Evolutionary conservation across 768 basidiomycete genomes (phyloP).

Genomic region (Mycena latifolia): DNA sequence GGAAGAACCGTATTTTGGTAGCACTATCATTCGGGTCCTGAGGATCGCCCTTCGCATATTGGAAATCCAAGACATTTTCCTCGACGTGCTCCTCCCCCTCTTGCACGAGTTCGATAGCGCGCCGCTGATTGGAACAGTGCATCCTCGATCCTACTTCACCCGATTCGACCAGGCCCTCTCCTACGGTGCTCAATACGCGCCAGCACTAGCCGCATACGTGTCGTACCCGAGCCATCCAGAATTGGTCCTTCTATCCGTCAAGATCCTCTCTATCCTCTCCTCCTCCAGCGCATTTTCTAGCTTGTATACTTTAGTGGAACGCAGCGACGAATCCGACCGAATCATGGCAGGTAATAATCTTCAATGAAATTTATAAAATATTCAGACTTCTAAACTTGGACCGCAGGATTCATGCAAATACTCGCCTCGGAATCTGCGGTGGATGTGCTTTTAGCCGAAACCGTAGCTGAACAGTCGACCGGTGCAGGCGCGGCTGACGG

Average conservation of each 20-base stretch:
- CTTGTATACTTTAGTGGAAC: conserved; percentile 82
- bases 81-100: conserved; percentile 87
- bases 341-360: conserved; percentile 64
- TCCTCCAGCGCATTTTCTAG: conserved; percentile 76
- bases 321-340: conserved; percentile 86
- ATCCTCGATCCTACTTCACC: conserved; percentile 77
- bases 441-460: conserved; percentile 72
- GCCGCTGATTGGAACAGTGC: conserved; percentile 64
- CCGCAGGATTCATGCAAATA: conserved; percentile 73
- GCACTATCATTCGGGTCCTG: conserved; percentile 83
- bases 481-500: conserved; percentile 76
- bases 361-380: neutral
- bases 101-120: conserved; percentile 75
- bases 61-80: conserved; percentile 89
- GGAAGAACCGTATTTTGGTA: conserved; percentile 78
- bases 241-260: conserved; percentile 80
- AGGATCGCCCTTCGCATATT: conserved; percentile 85
- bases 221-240: conserved; percentile 78
- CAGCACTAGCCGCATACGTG: conserved; percentile 87
- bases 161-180: conserved; percentile 82
- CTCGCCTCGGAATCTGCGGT: conserved; percentile 72
- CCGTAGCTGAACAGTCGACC: conserved; percentile 69
- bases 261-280: conserved; percentile 78
- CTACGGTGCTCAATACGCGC: conserved; percentile 77
- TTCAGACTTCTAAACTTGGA: neutral